Conservation (phyloP, 148 eudicot species). For the Fallopia convolvulus region DNA sequence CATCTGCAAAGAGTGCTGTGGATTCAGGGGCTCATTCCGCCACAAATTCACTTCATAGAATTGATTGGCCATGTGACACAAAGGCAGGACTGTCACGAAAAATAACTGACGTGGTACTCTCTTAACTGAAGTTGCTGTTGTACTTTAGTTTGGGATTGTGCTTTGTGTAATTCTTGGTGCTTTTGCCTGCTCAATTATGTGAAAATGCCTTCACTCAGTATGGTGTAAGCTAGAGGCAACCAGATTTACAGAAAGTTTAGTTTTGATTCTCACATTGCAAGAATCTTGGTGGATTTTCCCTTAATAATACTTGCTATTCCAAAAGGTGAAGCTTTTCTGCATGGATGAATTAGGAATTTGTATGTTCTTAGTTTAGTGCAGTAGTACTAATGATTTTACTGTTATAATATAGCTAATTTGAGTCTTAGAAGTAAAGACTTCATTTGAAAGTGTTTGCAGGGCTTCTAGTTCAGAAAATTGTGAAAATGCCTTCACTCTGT, state of each 20-base stretch:
- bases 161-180: neutral
- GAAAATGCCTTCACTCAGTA: neutral
- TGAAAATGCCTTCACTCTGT: neutral
- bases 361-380: neutral
- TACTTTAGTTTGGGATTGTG: neutral
- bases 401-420: neutral
- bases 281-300: neutral
- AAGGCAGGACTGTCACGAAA: conserved; percentile 29
- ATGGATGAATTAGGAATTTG: neutral
- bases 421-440: neutral
- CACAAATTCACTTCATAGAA: conserved; percentile 76
- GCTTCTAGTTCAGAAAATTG: no score
- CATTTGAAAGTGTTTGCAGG: neutral
- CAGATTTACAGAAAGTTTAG: neutral
- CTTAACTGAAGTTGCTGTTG: no score
- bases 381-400: neutral
- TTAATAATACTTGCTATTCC: neutral
- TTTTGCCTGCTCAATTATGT: neutral
- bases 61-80: conserved; percentile 66
- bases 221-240: neutral
- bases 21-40: conserved; percentile 80
- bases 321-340: neutral
- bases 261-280: neutral
- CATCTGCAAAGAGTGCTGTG: conserved; percentile 69
- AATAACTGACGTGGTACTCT: conserved; percentile 54